phyloP scores from a whole-genome alignment of 305 asterid species.

The Plantago lanceolata region DNA sequence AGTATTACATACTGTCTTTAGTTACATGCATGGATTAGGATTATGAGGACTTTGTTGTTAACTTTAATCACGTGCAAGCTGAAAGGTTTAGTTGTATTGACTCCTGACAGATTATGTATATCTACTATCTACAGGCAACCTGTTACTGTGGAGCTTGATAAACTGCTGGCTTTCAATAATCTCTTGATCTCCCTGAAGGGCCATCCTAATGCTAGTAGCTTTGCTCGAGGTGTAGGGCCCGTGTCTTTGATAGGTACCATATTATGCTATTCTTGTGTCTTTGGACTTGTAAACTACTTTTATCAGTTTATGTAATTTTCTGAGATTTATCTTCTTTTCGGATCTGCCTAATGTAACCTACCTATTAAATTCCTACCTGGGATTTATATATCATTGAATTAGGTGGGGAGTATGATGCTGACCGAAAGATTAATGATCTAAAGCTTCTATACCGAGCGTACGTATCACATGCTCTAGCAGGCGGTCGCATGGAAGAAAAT shows the following conservation, averaged over 20 bases:
- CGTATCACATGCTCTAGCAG: constrained; percentile 65
- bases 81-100: not conserved
- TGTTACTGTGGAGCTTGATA: constrained; percentile 72
- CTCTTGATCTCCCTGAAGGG: constrained; percentile 60
- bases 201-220: constrained; percentile 75
- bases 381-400: constrained; percentile 31
- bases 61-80: not conserved
- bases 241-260: constrained; percentile 65
- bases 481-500: constrained; percentile 75
- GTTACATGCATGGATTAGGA: not conserved
- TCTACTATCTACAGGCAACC: constrained; percentile 42
- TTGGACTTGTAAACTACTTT: constrained; percentile 6
- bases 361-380: constrained; percentile 26
- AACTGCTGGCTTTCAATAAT: constrained; percentile 68
- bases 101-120: constrained; percentile 17
- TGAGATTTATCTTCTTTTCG: constrained; percentile 9
- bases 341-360: constrained; percentile 15
- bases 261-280: too few relatives aligned
- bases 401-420: constrained; percentile 84
- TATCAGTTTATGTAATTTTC: constrained; percentile 11
- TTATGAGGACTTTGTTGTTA: too few relatives aligned
- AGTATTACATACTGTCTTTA: constrained; percentile 1
- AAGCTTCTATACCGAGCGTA: constrained; percentile 77
- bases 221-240: constrained; percentile 86
- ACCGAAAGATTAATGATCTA: constrained; percentile 72